Conservation (phyloP, 2,329 filamentous ascomycete genomes). For the Zarea fungicola region DNA sequence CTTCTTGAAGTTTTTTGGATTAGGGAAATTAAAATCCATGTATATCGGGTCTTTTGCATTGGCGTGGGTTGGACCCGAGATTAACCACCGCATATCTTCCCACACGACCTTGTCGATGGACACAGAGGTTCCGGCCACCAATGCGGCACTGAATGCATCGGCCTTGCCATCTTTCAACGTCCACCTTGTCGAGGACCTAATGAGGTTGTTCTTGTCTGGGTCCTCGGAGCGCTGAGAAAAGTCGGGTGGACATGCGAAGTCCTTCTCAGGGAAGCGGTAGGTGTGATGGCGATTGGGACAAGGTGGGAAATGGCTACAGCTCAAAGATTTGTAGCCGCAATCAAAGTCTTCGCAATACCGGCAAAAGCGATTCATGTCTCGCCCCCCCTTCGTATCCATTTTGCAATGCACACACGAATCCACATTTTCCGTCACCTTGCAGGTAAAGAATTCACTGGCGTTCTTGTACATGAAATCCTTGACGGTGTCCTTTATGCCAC, state of each 20-base stretch:
- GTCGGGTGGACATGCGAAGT: not conserved
- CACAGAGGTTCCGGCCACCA: not conserved
- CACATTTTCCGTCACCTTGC: not conserved
- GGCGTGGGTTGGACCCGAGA: not conserved
- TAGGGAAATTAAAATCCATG: not conserved
- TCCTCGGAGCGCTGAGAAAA: not conserved
- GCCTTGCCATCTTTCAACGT: not conserved
- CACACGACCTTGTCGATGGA: not conserved
- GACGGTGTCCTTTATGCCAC: not conserved
- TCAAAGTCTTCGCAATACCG: not conserved
- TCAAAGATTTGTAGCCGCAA: not conserved
- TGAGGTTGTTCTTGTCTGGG: not conserved
- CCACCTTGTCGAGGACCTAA: not conserved
- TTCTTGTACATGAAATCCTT: not conserved
- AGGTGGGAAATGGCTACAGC: not conserved
- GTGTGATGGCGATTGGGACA: not conserved
- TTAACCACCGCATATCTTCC: not conserved
- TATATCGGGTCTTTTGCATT: not conserved
- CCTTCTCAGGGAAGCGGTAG: not conserved
- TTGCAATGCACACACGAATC: not conserved
- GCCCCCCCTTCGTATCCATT: not conserved
- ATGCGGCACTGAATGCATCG: not conserved
- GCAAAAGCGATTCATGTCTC: not conserved
- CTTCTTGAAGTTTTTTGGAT: not conserved
- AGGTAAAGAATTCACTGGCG: not conserved